Evolutionary conservation across 257 asterid species (phyloP).

Genomic region (Catharanthus roseus): DNA sequence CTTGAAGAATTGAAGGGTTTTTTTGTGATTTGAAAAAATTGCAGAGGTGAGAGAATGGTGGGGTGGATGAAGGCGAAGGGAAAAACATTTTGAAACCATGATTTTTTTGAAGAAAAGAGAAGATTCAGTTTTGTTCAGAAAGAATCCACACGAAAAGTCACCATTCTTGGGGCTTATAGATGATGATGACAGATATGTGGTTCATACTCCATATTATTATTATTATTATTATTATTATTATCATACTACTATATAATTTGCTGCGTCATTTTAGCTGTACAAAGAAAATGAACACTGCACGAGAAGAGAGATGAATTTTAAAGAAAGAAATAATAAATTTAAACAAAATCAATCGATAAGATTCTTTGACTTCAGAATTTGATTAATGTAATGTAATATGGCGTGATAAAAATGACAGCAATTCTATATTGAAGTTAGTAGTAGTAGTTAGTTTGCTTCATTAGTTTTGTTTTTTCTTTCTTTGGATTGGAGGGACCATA

Average conservation of each 20-base stretch:
- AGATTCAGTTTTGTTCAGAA: constrained; percentile 20
- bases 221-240: too few relatives aligned
- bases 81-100: constrained; percentile 48
- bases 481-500: too few relatives aligned
- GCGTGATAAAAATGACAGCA: not conserved
- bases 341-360: not conserved
- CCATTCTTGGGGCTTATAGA: constrained; percentile 16
- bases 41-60: constrained; percentile 16
- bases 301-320: too few relatives aligned
- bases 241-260: too few relatives aligned
- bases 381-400: not conserved
- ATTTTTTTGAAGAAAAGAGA: not conserved
- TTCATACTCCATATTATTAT: not conserved
- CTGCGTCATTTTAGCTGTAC: not conserved
- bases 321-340: too few relatives aligned
- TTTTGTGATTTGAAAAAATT: constrained; percentile 23
- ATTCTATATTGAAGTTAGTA: too few relatives aligned
- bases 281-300: too few relatives aligned
- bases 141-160: constrained; percentile 24
- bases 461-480: not conserved
- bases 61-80: constrained; percentile 41
- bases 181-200: constrained; percentile 16
- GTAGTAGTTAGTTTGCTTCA: too few relatives aligned
- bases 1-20: constrained; percentile 6
- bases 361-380: not conserved